Evolutionary conservation across 345 rosid genomes (phyloP).

Genomic region (Moringa oleifera): DNA sequence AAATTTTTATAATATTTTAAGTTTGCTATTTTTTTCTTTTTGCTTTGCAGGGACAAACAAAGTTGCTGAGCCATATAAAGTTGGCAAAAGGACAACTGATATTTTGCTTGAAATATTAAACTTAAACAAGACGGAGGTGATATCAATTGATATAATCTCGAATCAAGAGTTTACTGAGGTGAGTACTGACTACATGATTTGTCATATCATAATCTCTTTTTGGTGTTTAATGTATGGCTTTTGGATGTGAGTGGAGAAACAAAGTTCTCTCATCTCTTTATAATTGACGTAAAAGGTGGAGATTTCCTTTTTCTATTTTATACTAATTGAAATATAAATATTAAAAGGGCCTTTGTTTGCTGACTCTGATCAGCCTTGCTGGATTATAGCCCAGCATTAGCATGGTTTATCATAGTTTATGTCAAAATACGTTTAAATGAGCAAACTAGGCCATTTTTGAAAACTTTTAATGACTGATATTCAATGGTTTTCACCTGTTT

Average conservation of each 20-base stretch:
- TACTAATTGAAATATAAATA: neutral
- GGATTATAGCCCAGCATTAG: neutral
- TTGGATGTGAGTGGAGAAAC: neutral
- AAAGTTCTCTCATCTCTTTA: neutral
- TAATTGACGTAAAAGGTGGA: neutral
- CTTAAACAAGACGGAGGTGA: slow-evolving; percentile 81
- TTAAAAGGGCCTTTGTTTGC: slow-evolving; percentile 5
- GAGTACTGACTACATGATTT: slow-evolving; percentile 10
- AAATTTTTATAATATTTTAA: neutral
- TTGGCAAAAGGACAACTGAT: slow-evolving; percentile 78
- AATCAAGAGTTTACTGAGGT: slow-evolving; percentile 99
- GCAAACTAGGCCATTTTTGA: neutral
- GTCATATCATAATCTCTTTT: neutral
- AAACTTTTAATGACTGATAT: neutral
- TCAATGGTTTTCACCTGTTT: neutral
- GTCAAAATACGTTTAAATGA: neutral
- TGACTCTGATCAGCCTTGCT: neutral
- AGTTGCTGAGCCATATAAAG: slow-evolving; percentile 77
- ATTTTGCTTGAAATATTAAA: slow-evolving; percentile 80
- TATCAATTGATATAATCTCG: slow-evolving; percentile 87
- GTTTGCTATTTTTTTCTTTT: slow-evolving; percentile 12
- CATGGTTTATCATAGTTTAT: neutral
- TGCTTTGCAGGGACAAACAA: slow-evolving; percentile 70
- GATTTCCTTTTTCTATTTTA: neutral
- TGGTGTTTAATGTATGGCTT: neutral